Conservation (phyloP, 2,329 filamentous ascomycete genomes). For the Bipolaris bicolor region DNA sequence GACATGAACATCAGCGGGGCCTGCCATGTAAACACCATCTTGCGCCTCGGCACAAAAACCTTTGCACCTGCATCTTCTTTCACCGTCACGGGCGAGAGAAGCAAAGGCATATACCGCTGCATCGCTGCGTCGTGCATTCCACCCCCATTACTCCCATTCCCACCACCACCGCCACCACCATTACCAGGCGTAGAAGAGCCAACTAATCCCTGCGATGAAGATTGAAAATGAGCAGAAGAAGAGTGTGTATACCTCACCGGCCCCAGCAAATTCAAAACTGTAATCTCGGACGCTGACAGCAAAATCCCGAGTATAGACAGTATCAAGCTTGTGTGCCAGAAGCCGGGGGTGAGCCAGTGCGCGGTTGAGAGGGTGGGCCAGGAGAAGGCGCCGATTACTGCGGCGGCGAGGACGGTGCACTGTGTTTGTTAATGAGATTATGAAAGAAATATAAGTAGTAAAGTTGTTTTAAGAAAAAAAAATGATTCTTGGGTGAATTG, state of each 20-base stretch:
- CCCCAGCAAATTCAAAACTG: not conserved
- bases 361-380: not conserved
- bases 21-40: conserved; percentile 1
- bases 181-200: no score
- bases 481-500: not conserved
- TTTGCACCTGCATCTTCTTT: no score
- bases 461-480: no score
- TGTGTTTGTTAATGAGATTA: no score
- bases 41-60: not conserved
- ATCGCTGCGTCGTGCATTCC: not conserved
- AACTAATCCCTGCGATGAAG: no score
- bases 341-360: not conserved
- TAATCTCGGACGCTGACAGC: not conserved
- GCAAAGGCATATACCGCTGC: not conserved
- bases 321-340: not conserved
- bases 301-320: not conserved
- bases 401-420: conserved; percentile 1
- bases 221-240: no score
- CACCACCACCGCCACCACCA: no score
- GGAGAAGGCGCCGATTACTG: not conserved
- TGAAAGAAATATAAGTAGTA: no score
- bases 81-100: not conserved
- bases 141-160: no score
- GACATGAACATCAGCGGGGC: conserved; percentile 1
- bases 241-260: not conserved